Conservation (phyloP, 2,329 filamentous ascomycete species). For the Sclerotinia minor region DNA sequence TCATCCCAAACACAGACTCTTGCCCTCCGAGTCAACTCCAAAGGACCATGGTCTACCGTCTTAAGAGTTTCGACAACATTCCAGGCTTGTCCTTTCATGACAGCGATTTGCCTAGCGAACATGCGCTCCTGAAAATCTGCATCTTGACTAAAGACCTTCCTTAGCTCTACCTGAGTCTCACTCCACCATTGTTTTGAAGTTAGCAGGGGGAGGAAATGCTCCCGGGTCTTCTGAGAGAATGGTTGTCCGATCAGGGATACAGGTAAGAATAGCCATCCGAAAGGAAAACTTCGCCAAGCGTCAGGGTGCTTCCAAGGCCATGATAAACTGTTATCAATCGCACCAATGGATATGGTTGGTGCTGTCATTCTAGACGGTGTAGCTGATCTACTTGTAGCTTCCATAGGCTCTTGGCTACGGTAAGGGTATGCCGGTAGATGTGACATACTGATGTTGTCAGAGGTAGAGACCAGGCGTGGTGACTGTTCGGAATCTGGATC, state of each 20-base stretch:
- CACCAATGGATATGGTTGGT: constrained; percentile 70
- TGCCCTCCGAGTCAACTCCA: constrained; percentile 86
- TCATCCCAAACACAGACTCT: constrained; percentile 98
- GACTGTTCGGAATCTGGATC: constrained; percentile 55
- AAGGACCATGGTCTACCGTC: constrained; percentile 83
- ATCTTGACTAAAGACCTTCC: constrained; percentile 86
- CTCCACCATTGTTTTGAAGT: constrained; percentile 97
- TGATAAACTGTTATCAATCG: constrained; percentile 96
- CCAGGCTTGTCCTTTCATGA: constrained; percentile 99
- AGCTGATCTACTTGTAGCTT: constrained; percentile 57
- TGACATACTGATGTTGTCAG: constrained; percentile 35
- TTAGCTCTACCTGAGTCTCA: constrained; percentile 83
- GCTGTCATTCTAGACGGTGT: constrained; percentile 40
- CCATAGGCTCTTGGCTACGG: constrained; percentile 79
- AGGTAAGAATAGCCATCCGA: constrained; percentile 96
- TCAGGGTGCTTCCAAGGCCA: constrained; percentile 75
- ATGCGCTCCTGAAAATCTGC: constrained; percentile 97
- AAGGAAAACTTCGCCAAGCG: constrained; percentile 86
- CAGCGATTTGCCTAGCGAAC: constrained; percentile 97
- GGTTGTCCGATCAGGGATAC: constrained; percentile 95
- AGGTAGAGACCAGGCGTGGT: constrained; percentile 49
- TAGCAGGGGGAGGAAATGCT: constrained; percentile 93
- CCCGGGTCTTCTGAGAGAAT: constrained; percentile 88
- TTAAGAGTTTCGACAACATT: constrained; percentile 98
- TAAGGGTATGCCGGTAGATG: constrained; percentile 61